phyloP scores from a whole-genome alignment of 306 rosid genomes.

The Elaeagnus macrophylla region DNA sequence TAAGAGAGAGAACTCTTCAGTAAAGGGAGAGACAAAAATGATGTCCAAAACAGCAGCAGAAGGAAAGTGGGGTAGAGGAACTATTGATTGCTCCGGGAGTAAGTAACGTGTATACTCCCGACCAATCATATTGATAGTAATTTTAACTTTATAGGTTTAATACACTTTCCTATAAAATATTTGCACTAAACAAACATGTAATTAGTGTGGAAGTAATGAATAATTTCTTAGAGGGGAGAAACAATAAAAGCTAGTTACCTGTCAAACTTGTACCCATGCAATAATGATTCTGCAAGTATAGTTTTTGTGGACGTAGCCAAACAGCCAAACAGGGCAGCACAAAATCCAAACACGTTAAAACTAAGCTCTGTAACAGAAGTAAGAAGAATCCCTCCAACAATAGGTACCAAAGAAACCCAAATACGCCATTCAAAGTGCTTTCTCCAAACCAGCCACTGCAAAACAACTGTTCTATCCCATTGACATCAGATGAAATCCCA shows the following conservation, averaged over 20 bases:
- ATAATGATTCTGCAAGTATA: slow-evolving; percentile 82
- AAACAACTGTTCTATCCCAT: slow-evolving; percentile 47
- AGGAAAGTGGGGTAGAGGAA: too few species aligned
- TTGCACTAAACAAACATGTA: too few species aligned
- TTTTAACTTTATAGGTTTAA: too few species aligned
- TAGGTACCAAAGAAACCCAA: slow-evolving; percentile 88
- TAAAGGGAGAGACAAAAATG: background rate
- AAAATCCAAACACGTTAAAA: slow-evolving; percentile 85
- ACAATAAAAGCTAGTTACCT: slow-evolving; percentile 38
- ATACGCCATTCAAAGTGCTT: slow-evolving; percentile 87
- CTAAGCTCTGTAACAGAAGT: slow-evolving; percentile 91
- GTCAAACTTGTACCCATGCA: slow-evolving; percentile 97
- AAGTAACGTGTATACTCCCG: too few species aligned
- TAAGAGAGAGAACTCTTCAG: too few species aligned
- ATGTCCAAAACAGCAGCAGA: too few species aligned
- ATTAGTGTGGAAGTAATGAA: too few species aligned
- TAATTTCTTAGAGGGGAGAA: too few species aligned
- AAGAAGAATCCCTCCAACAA: slow-evolving; percentile 98
- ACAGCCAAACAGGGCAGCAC: slow-evolving; percentile 96
- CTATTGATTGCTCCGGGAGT: too few species aligned
- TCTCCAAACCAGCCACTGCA: slow-evolving; percentile 96
- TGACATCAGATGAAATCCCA: slow-evolving; percentile 24
- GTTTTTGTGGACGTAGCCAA: slow-evolving; percentile 97
- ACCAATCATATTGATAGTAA: too few species aligned
- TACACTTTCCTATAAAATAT: too few species aligned